Percentiles rank a stretch among this genome's conserved stretches.
These are phyloP conservation scores for Tylopilus rubrobrunneus DNA, from an alignment of 768 basidiomycete species.

Conservation along the genomic window DNA sequence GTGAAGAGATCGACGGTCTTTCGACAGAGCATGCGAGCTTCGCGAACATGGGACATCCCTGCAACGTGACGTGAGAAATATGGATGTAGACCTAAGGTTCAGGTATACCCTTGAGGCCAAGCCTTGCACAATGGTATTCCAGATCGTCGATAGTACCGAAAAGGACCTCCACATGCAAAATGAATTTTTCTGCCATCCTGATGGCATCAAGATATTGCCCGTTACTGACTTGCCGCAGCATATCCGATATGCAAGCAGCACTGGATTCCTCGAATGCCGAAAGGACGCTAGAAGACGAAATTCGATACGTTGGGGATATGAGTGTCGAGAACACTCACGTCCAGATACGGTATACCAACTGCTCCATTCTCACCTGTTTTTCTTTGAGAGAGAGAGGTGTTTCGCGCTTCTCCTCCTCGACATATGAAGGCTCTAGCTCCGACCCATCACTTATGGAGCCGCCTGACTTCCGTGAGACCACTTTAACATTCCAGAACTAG, in stretches of 20 bases:
- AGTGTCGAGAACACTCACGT: slow-evolving; percentile 55
- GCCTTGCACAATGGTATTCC: slow-evolving; percentile 77
- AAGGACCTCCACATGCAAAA: slow-evolving; percentile 95
- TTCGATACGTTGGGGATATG: slow-evolving; percentile 7
- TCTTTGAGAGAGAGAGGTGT: slow-evolving; percentile 77
- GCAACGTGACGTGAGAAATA: slow-evolving; percentile 14
- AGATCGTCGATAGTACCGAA: slow-evolving; percentile 97
- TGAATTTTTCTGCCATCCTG: slow-evolving; percentile 97
- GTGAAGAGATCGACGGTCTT: slow-evolving; percentile 99
- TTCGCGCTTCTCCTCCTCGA: slow-evolving; percentile 79
- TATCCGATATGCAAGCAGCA: slow-evolving; percentile 98
- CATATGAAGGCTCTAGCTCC: slow-evolving; percentile 50
- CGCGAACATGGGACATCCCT: slow-evolving; percentile 98
- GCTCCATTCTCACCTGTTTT: slow-evolving; percentile 92
- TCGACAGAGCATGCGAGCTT: slow-evolving; percentile 97
- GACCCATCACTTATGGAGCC: slow-evolving; percentile 54
- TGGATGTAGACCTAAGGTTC: background rate
- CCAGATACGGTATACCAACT: slow-evolving; percentile 98
- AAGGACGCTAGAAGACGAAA: slow-evolving; percentile 57
- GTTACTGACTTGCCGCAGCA: slow-evolving; percentile 96
- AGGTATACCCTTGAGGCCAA: slow-evolving; percentile 78
- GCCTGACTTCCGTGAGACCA: slow-evolving; percentile 69
- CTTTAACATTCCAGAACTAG: slow-evolving; percentile 99
- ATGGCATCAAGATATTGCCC: slow-evolving; percentile 96
- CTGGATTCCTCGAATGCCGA: slow-evolving; percentile 99